Conservation (phyloP, 208 protist species). For the Acanthamoeba sp. region DNA sequence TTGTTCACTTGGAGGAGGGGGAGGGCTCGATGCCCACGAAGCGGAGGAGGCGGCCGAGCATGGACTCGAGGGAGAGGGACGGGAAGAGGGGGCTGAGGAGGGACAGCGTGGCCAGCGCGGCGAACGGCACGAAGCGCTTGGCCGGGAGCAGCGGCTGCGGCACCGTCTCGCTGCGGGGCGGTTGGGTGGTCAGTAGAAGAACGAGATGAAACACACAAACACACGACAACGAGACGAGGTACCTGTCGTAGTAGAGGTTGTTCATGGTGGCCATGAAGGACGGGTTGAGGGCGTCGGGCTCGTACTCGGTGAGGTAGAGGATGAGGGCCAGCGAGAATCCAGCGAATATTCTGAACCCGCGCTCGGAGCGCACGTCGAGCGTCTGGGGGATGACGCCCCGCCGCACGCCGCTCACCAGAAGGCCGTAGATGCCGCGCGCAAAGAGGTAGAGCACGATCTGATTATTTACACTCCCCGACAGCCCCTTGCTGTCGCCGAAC, state of each 20-base stretch:
- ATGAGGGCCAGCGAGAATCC: slow-evolving; percentile 82
- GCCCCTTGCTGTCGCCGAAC: slow-evolving; percentile 76
- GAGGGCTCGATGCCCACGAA: not conserved
- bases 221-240: not conserved
- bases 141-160: slow-evolving; percentile 20
- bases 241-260: slow-evolving; percentile 79
- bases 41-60: slow-evolving; percentile 11
- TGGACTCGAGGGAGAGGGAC: not conserved
- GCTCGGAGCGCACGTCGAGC: slow-evolving; percentile 60
- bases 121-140: slow-evolving; percentile 42
- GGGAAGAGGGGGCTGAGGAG: slow-evolving; percentile 32
- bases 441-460: slow-evolving; percentile 84
- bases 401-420: slow-evolving; percentile 74
- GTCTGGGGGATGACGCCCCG: slow-evolving; percentile 75
- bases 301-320: slow-evolving; percentile 84
- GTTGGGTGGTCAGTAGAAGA: not conserved
- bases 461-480: slow-evolving; percentile 83
- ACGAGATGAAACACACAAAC: not conserved
- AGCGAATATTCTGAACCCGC: slow-evolving; percentile 81
- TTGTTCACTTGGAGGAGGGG: not conserved
- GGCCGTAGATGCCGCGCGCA: slow-evolving; percentile 75
- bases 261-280: slow-evolving; percentile 82
- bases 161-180: not conserved
- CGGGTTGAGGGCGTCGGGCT: slow-evolving; percentile 78
- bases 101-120: slow-evolving; percentile 17